Percentiles rank a stretch among this genome's conserved stretches.
Evolutionary conservation across 768 basidiomycete genomes (phyloP).

Genomic region (Podaxis pistillaris): DNA sequence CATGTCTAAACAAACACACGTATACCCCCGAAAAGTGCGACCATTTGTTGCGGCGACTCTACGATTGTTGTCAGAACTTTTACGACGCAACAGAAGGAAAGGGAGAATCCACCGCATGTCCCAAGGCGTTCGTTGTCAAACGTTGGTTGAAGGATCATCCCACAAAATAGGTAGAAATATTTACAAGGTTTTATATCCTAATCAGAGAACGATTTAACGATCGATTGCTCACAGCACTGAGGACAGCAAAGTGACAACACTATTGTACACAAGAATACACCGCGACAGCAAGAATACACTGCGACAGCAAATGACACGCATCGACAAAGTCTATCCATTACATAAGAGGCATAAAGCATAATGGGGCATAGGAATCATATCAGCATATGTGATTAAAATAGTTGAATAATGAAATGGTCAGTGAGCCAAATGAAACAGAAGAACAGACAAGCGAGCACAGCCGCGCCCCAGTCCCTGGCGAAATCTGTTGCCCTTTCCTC

Average conservation of each 20-base stretch:
- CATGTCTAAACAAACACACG: conserved; percentile 62
- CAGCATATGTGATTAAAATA: not conserved
- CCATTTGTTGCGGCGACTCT: conserved; percentile 47
- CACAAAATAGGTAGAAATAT: conserved; percentile 1
- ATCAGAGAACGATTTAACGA: not conserved
- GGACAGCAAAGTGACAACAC: not conserved
- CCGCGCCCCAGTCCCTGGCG: not conserved
- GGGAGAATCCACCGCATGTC: conserved; percentile 61
- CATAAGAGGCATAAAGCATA: not conserved
- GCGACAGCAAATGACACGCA: not conserved
- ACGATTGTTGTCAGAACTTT: conserved; percentile 60
- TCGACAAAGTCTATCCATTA: not conserved
- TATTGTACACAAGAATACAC: conserved; percentile 1
- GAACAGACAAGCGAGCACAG: not conserved
- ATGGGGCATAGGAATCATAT: not conserved
- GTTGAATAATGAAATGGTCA: conserved; percentile 1
- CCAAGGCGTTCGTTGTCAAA: conserved; percentile 47
- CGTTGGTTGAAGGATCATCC: conserved; percentile 61
- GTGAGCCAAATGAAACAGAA: not conserved
- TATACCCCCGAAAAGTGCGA: conserved; percentile 66
- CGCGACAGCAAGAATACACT: not conserved
- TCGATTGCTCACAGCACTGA: not conserved
- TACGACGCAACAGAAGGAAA: conserved; percentile 41
- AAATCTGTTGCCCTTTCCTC: not conserved
- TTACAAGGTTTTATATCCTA: not conserved